Evolutionary conservation across 2,329 filamentous ascomycete species (phyloP), one percentile per base, ranked within the genome.

Genomic region (Dothideomycetes sp.): DNA sequence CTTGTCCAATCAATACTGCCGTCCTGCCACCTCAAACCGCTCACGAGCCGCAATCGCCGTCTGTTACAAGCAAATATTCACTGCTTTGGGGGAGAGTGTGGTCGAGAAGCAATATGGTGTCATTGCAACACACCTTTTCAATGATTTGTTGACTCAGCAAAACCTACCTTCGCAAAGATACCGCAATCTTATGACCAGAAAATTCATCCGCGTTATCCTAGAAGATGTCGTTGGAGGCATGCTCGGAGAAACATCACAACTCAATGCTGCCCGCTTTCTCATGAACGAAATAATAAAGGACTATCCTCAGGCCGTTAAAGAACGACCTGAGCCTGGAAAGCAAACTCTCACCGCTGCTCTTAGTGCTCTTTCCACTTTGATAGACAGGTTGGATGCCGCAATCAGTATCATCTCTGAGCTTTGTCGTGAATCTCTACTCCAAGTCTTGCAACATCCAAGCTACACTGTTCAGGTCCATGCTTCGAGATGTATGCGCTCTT

Each of bases 391-490:
- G 4, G 89, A 88, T 3, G 89, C 89, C 15, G 88, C 88, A 2
- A 75, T 84, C 23, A 84, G 80, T 47, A 69, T 69, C 39, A 78
- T 95, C 51, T 83, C 86, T 6, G 93, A 98, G 48, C 59, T 73
- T 11, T 94, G 86, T 57, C 77, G 89, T 35, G 91, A 98, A 59
- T 83, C 83, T 4, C 67, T 98, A 22, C 68, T 96, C 27, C 87
- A 95, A 58, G 84, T 94, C 5, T 68, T 96, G 18, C 85, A 94
- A 52, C 91, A 98, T 61, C 86, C 88, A 1, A 95, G 86, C 62
- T 96, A 96, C 61, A 91, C 87, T 4, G 91, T 98, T 2, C 91
- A 98, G 56, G 79, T 96, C 3, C 83, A 91, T 53, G 81, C 86
- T 1, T 85, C 91, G 4, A 76, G 84, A 46, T 94, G 87, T 55